Percentiles rank a stretch among this genome's conserved stretches.
Conservation (phyloP, 1,139 yeast species). For the Saccharomycopsis crataegensis region DNA sequence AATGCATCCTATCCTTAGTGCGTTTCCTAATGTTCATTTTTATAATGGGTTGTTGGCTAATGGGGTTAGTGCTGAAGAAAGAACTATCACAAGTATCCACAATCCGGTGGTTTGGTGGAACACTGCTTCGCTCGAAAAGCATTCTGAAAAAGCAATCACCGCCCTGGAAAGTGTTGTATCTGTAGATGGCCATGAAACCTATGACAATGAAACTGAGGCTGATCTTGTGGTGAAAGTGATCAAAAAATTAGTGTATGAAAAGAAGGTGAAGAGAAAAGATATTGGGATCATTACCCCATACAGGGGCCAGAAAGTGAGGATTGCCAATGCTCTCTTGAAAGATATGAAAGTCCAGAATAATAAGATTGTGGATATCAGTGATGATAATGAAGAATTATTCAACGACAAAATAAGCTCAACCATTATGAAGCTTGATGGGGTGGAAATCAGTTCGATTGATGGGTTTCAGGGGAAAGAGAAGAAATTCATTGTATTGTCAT, state of each 20-base stretch:
- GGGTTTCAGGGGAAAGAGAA: conserved; percentile 95
- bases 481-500: conserved; percentile 77
- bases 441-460: conserved; percentile 36
- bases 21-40: conserved; percentile 41
- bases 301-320: conserved; percentile 47
- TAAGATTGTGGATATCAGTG: not conserved
- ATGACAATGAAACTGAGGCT: conserved; percentile 46
- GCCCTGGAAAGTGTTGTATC: conserved; percentile 9
- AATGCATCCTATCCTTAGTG: conserved; percentile 47
- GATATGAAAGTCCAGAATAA: not conserved
- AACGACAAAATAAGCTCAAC: not conserved
- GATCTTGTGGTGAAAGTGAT: conserved; percentile 39
- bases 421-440: not conserved
- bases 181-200: conserved; percentile 39
- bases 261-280: conserved; percentile 39
- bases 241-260: conserved; percentile 44
- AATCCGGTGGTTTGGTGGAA: not conserved
- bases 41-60: conserved; percentile 43
- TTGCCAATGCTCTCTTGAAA: conserved; percentile 24
- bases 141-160: not conserved
- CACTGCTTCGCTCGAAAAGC: not conserved
- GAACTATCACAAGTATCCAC: conserved; percentile 29
- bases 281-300: conserved; percentile 68
- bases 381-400: not conserved
- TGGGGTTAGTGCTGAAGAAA: conserved; percentile 40